A percentile compares a stretch with the other conserved stretches of the same genome.
Evolutionary conservation across 139 green algal species (phyloP).

Genomic region (Penium margaritaceum): DNA sequence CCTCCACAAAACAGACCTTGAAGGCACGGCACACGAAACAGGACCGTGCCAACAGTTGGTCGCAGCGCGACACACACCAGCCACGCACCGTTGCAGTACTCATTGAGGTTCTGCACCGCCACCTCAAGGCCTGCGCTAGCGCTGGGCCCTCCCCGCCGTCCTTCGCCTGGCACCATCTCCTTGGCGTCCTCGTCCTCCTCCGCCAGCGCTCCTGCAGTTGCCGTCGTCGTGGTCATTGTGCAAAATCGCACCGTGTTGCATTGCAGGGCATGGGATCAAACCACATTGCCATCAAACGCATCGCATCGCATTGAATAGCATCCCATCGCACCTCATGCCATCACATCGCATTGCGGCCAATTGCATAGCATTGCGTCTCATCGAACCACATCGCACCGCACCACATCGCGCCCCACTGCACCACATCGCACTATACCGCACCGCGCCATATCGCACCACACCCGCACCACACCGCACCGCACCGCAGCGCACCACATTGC

Average conservation of each 20-base stretch:
- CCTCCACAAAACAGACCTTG: no score
- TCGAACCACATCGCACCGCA: no score
- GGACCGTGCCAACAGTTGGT: no score
- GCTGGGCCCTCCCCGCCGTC: neutral
- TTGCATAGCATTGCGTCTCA: no score
- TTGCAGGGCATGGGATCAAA: neutral
- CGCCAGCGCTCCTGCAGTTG: slow-evolving; percentile 24
- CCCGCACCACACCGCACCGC: no score
- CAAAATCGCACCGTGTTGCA: neutral
- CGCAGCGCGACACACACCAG: no score
- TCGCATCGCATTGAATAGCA: neutral
- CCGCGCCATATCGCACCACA: no score
- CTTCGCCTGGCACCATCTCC: slow-evolving; percentile 15
- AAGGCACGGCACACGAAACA: no score
- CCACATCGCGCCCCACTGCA: no score
- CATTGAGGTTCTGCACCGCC: slow-evolving; percentile 34
- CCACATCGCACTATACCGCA: no score
- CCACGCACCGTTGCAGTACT: slow-evolving; percentile 39
- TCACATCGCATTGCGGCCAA: neutral
- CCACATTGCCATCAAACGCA: neutral
- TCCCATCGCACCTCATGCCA: neutral
- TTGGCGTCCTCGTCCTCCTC: slow-evolving; percentile 28
- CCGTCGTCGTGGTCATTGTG: neutral
- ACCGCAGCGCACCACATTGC: no score
- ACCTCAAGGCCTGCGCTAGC: slow-evolving; percentile 23